Conservation (phyloP, 2,329 filamentous ascomycete genomes). For the Nemania bipapillata region DNA sequence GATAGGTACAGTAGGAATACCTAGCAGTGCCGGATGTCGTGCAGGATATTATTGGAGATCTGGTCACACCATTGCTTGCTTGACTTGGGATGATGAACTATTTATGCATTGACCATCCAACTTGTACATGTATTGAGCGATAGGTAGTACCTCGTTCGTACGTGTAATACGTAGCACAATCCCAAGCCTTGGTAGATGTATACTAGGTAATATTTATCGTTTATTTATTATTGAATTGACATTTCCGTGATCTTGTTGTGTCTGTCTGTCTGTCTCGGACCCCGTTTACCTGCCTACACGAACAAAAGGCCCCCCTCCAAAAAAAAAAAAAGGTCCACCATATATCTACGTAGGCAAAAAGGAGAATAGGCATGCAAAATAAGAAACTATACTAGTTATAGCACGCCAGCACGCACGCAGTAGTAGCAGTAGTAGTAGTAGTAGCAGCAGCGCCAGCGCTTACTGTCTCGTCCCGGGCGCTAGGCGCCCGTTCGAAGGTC, state of each 20-base stretch:
- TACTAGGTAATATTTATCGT: too few relatives aligned
- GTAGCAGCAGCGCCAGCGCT: conserved; percentile 25
- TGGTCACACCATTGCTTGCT: conserved; percentile 12
- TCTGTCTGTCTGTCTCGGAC: conserved; percentile 25
- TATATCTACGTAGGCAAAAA: not conserved
- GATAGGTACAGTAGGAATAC: too few relatives aligned
- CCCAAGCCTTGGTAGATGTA: too few relatives aligned
- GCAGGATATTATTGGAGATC: conserved; percentile 30
- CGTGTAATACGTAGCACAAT: too few relatives aligned
- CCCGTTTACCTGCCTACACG: conserved; percentile 19
- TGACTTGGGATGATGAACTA: conserved; percentile 16
- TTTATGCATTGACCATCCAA: conserved; percentile 29
- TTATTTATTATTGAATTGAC: too few relatives aligned
- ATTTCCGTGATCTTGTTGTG: not conserved
- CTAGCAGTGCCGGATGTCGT: conserved; percentile 33
- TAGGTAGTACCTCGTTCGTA: not conserved
- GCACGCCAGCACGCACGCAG: not conserved
- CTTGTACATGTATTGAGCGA: conserved; percentile 14
- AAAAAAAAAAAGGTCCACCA: conserved; percentile 4
- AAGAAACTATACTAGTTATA: not conserved
- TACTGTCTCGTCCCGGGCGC: conserved; percentile 23
- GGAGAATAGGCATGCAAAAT: not conserved
- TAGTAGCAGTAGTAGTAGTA: too few relatives aligned
- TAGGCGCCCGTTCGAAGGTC: conserved; percentile 8
- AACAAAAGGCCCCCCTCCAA: not conserved